These are phyloP conservation scores for Tuber magnatum DNA, from an alignment of 495 filamentous ascomycete genomes.

Conservation along the genomic window DNA sequence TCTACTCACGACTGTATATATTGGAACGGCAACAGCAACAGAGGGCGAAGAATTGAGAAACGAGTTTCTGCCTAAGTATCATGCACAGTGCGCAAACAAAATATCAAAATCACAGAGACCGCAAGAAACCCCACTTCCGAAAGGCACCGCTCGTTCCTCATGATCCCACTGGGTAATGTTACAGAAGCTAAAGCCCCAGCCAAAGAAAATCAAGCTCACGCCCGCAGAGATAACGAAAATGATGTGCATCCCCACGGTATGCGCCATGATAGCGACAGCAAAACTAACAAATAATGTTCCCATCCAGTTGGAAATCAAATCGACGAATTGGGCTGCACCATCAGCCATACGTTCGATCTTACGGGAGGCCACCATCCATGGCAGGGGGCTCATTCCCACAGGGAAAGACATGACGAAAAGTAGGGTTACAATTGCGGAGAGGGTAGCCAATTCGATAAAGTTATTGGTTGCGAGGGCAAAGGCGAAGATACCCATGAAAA, in stretches of 20 bases:
- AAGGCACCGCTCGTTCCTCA: too few relatives aligned
- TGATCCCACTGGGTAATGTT: too few relatives aligned
- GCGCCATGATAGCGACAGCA: slow-evolving; percentile 28
- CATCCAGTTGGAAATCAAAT: slow-evolving; percentile 77
- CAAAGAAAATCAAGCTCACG: neutral
- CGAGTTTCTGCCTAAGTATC: too few relatives aligned
- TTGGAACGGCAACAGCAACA: too few relatives aligned
- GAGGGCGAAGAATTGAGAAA: too few relatives aligned
- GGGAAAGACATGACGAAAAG: slow-evolving; percentile 83
- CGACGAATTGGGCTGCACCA: slow-evolving; percentile 77
- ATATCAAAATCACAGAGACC: too few relatives aligned
- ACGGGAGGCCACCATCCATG: slow-evolving; percentile 86
- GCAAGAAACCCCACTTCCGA: too few relatives aligned
- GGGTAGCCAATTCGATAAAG: slow-evolving; percentile 54
- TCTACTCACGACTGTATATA: too few relatives aligned
- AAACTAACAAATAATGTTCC: slow-evolving; percentile 72
- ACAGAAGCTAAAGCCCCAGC: neutral
- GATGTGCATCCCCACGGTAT: slow-evolving; percentile 13
- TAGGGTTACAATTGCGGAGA: slow-evolving; percentile 73
- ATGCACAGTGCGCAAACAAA: too few relatives aligned
- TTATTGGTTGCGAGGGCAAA: slow-evolving; percentile 71
- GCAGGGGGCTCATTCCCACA: slow-evolving; percentile 81
- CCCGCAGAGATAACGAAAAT: slow-evolving; percentile 20
- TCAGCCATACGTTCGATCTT: slow-evolving; percentile 82
- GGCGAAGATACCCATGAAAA: slow-evolving; percentile 71